Base-by-base conservation (phyloP, 2,329 filamentous ascomycete genomes). In the Blastomyces parvus region DNA sequence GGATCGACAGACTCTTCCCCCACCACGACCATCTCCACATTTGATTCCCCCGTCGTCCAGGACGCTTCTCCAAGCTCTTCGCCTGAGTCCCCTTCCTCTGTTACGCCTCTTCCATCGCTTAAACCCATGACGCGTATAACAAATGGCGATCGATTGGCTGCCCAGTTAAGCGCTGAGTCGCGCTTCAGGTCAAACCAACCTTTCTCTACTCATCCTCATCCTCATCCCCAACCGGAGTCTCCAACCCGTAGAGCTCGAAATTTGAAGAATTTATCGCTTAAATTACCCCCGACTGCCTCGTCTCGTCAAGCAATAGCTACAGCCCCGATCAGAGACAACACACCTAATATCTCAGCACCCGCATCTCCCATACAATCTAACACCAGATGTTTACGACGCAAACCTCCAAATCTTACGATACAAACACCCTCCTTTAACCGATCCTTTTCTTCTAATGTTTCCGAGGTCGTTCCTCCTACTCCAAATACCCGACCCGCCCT, bases 1-100 rank as follows among this genome's bases (percentile, higher is more conserved):
- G 90, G 90, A 67, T 97, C 94, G 1, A 90, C 90, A 52, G 92
- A 96, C 71, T 96, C 93, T 27, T 97, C 93, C 9, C 94, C 94
- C 1, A 97, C 93, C 8, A 97, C 92, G 3, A 96, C 93, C 1
- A 84, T 94, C 59, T 96, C 91, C 6, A 96, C 91, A 25, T 90
- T 93, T 67, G 93, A 96, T 77, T 95, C 92, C 5, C 93, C 91
- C 9, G 90, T 91, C 38, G 82, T 94, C 59, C 92, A 92, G 38
- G 93, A 97, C 70, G 88, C 90, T 8, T 97, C 93, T 5, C 91
- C 94, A 2, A 93, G 88, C 61, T 91, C 92, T 27, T 97, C 93
- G 0, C 93, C 93, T 9, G 92, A 97, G 76, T 97, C 94, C 2
- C 90, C 91, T 1, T 80, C 88, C 62, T 88, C 89, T 63, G 81